A percentile compares a stretch with the other conserved stretches of the same genome.
Evolutionary conservation across 768 basidiomycete genomes (phyloP).

Genomic region (Amanita subjunquillea): DNA sequence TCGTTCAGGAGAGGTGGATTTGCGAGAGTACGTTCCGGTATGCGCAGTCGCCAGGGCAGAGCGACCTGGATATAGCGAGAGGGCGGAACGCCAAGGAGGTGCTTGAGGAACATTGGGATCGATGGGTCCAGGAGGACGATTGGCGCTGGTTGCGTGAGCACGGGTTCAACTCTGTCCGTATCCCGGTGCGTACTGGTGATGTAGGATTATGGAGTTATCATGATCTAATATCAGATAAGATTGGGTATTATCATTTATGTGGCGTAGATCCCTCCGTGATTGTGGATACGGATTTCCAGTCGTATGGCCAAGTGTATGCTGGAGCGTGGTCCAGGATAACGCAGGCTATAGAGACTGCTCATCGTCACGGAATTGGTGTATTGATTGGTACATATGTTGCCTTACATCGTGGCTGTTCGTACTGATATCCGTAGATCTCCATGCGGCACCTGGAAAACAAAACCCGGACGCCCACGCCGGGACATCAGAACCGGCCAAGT

Average conservation of each 20-base stretch:
- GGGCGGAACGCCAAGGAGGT: conserved; percentile 36
- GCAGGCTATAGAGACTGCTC: conserved; percentile 48
- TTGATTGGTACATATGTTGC: conserved; percentile 41
- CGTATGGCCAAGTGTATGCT: conserved; percentile 34
- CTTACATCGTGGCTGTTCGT: neutral
- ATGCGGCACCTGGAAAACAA: conserved; percentile 69
- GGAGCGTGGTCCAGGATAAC: conserved; percentile 64
- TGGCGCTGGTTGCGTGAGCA: conserved; percentile 48
- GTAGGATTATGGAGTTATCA: neutral
- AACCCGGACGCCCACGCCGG: conserved; percentile 62
- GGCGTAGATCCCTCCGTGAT: conserved; percentile 49
- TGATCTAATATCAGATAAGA: conserved; percentile 24
- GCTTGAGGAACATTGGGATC: conserved; percentile 68
- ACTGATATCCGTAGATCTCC: conserved; percentile 38
- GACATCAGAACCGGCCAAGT: conserved; percentile 39
- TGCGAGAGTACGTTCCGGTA: conserved; percentile 42
- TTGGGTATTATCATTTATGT: conserved; percentile 66
- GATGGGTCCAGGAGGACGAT: conserved; percentile 56
- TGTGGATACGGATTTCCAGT: conserved; percentile 54
- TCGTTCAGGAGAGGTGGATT: conserved; percentile 75
- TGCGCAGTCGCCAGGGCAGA: conserved; percentile 46
- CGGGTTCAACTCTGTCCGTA: conserved; percentile 53
- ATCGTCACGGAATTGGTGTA: conserved; percentile 54
- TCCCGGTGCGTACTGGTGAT: conserved; percentile 31
- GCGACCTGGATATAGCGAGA: conserved; percentile 60